These are phyloP conservation scores for Cubamyces sp. DNA, from an alignment of 768 basidiomycete genomes.

Conservation along the genomic window DNA sequence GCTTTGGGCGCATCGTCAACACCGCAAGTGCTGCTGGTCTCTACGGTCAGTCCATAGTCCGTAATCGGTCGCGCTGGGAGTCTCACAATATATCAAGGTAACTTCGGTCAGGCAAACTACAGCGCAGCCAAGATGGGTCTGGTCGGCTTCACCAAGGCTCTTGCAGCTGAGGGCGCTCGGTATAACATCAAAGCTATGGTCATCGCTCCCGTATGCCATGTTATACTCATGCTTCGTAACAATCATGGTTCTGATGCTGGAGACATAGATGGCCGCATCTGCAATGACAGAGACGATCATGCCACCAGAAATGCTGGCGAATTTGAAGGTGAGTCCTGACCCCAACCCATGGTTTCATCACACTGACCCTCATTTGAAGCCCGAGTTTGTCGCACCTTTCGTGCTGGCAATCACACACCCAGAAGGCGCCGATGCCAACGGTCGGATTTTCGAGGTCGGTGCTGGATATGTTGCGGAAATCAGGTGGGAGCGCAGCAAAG, in stretches of 20 bases:
- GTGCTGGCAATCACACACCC: slow-evolving; percentile 88
- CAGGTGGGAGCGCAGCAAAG: slow-evolving; percentile 91
- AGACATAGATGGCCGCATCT: slow-evolving; percentile 83
- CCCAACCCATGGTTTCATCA: not conserved
- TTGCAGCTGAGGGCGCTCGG: slow-evolving; percentile 91
- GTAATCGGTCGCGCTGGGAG: not conserved
- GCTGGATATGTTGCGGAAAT: slow-evolving; percentile 92
- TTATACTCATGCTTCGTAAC: not conserved
- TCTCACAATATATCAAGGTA: slow-evolving; percentile 52
- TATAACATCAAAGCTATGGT: slow-evolving; percentile 85
- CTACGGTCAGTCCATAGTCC: slow-evolving; percentile 60
- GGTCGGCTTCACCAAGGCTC: slow-evolving; percentile 88
- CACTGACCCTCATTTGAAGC: slow-evolving; percentile 46
- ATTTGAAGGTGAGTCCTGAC: slow-evolving; percentile 60
- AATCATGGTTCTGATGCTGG: not conserved
- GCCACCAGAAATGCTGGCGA: slow-evolving; percentile 92
- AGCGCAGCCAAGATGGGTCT: slow-evolving; percentile 98
- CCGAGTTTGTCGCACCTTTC: slow-evolving; percentile 91
- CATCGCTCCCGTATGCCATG: slow-evolving; percentile 80
- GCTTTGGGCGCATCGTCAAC: slow-evolving; percentile 94
- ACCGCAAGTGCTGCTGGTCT: slow-evolving; percentile 94
- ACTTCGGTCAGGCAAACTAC: slow-evolving; percentile 97
- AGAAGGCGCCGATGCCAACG: slow-evolving; percentile 76
- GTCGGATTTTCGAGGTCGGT: slow-evolving; percentile 89
- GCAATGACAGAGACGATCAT: slow-evolving; percentile 95